Evolutionary conservation across 208 protist species (phyloP).

Genomic region (Naegleria gruberi): DNA sequence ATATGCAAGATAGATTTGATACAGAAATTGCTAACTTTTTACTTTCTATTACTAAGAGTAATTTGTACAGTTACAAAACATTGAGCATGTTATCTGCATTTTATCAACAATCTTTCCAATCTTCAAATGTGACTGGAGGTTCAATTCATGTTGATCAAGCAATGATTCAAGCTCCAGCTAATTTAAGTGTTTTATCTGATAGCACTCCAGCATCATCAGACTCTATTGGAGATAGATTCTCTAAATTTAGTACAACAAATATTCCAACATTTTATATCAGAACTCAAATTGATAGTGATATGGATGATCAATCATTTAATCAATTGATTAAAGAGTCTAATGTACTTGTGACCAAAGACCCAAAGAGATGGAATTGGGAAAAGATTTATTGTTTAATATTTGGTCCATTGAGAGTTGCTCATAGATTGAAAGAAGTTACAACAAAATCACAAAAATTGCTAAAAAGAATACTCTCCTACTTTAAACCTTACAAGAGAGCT

Average conservation of each 20-base stretch:
- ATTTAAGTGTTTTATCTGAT: background rate
- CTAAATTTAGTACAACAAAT: background rate
- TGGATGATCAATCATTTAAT: background rate
- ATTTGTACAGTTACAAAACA: background rate
- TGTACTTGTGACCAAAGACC: background rate
- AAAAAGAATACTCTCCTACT: slow-evolving; percentile 1
- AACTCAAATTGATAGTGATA: background rate
- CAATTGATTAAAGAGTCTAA: slow-evolving; percentile 5
- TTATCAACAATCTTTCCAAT: background rate
- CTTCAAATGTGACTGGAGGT: too few relatives aligned
- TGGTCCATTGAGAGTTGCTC: background rate
- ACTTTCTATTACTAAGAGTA: background rate
- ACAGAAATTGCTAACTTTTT: background rate
- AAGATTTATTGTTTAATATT: background rate
- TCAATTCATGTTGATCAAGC: background rate
- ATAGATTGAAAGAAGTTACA: background rate
- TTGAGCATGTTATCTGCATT: background rate
- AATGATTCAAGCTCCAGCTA: background rate
- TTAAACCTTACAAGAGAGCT: background rate
- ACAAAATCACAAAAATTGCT: background rate
- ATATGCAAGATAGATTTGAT: slow-evolving; percentile 14
- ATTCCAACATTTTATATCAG: background rate
- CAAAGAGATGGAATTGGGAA: slow-evolving; percentile 16
- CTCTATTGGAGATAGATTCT: background rate
- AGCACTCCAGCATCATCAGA: background rate